Base-by-base conservation (phyloP, 2,329 filamentous ascomycete species). In the Cercospora janseana region DNA sequence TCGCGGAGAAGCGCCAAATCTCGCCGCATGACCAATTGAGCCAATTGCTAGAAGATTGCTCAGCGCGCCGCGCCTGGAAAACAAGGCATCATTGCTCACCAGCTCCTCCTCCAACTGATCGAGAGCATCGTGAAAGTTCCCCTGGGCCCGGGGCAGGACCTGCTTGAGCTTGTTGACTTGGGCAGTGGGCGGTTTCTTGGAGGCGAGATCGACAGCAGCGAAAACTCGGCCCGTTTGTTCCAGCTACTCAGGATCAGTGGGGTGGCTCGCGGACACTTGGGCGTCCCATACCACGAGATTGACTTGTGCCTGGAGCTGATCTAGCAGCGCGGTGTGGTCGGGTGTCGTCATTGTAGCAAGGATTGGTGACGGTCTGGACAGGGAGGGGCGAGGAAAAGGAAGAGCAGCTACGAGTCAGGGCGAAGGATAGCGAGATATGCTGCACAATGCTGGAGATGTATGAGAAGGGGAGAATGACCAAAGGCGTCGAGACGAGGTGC, bases 71-170 rank as follows among this genome's bases (percentile, higher is more conserved):
- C n/a, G n/a, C 9, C 6, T 26, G 15, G 20, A 9, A 6, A 15
- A 12, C 6, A 3, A 20, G 20, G 6, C 5, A 15, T 8, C 13
- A 12, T 3, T 6, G 10, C 44, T 23, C 24, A 72, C 69, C 31
- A 78, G 60, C 46, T 78, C 70, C 35, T 68, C 67, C 57, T 78
- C 75, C 10, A 79, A 67, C 50, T 72, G 67, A 62, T 79, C 75
- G n/a, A 79, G 70, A n/a, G 72, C 71, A 38, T 75, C 69, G 57
- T 79, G 73, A 53, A 75, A 79, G 55, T 69, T 65, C 26, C 67
- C 65, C 12, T 68, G 64, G 21, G 72, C 72, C 12, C 60, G 61
- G 2, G 74, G 70, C 10, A 78, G 54, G 10, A 62, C 52, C 23
- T 64, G 57, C 48, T 65, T 67, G 43, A 72, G 66, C 54, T 70